Percentiles rank a stretch among this genome's conserved stretches.
Evolutionary conservation across 2,329 filamentous ascomycete species (phyloP).

Genomic region (Bipolaris bicolor): DNA sequence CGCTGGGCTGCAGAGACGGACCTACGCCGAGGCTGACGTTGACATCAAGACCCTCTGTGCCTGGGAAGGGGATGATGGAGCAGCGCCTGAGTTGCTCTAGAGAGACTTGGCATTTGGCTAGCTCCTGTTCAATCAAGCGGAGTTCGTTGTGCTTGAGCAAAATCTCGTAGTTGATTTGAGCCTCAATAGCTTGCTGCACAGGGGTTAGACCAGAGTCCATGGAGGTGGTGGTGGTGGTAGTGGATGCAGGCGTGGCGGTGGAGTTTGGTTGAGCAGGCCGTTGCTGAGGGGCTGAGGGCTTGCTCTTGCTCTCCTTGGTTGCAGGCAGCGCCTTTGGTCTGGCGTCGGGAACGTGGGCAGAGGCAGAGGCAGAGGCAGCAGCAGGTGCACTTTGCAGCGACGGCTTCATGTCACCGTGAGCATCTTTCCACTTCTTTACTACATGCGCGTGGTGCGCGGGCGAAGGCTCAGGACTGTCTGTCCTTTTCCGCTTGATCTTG

Average conservation of each 20-base stretch:
- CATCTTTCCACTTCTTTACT: conserved; percentile 49
- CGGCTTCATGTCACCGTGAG: conserved; percentile 42
- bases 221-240: conserved; percentile 17
- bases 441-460: conserved; percentile 41
- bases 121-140: conserved; percentile 91
- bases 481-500: conserved; percentile 65
- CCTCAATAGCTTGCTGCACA: conserved; percentile 75
- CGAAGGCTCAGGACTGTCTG: conserved; percentile 55
- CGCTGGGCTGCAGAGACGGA: conserved; percentile 66
- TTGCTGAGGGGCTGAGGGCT: conserved; percentile 31
- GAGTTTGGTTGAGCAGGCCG: conserved; percentile 30
- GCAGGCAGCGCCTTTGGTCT: conserved; percentile 39
- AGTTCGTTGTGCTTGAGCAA: conserved; percentile 93
- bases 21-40: conserved; percentile 78
- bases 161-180: conserved; percentile 90
- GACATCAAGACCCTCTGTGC: conserved; percentile 68
- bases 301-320: conserved; percentile 43
- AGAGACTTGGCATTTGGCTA: conserved; percentile 92
- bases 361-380: conserved; percentile 26
- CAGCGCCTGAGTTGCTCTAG: conserved; percentile 93
- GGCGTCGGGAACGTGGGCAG: conserved; percentile 32
- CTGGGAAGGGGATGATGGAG: conserved; percentile 88
- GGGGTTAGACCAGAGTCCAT: conserved; percentile 50
- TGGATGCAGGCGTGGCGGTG: conserved; percentile 22
- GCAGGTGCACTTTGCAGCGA: conserved; percentile 21